A percentile compares a stretch with the other conserved stretches of the same genome.
Evolutionary conservation across 495 filamentous ascomycete genomes (phyloP).

Genomic region (Penicillium argentinense): DNA sequence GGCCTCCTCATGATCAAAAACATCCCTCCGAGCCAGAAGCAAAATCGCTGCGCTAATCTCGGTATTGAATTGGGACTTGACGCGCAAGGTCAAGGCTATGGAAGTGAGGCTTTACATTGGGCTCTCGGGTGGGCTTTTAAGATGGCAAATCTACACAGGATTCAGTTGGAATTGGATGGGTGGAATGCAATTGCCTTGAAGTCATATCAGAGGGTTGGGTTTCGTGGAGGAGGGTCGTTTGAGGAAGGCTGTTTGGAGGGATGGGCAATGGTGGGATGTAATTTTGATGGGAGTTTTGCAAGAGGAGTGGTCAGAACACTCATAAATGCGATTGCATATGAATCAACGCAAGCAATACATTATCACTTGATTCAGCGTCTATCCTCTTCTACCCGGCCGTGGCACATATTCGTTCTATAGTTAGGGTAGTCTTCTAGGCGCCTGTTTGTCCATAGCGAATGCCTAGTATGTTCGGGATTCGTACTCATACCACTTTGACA

Average conservation of each 20-base stretch:
- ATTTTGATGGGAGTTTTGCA: conserved; percentile 1
- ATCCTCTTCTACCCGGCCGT: no score
- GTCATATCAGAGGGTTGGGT: background rate
- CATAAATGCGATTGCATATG: background rate
- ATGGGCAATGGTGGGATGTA: background rate
- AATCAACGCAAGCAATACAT: no score
- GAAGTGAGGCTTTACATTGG: background rate
- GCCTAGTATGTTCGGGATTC: no score
- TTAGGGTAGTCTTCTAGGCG: no score
- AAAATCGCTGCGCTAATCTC: background rate
- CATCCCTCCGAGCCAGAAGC: background rate
- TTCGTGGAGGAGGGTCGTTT: background rate
- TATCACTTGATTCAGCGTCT: no score
- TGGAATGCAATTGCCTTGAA: background rate
- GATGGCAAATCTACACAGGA: background rate
- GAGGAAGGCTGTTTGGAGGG: background rate
- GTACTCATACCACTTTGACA: no score
- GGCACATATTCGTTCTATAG: no score
- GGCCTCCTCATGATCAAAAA: background rate
- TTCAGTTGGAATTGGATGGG: background rate
- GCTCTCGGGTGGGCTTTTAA: background rate
- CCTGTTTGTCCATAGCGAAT: no score
- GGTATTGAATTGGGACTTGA: background rate
- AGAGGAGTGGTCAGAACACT: background rate
- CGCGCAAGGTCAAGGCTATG: background rate